Percentiles rank a stretch among this genome's conserved stretches.
Evolutionary conservation across 768 basidiomycete species (phyloP).

Genomic region (Suillus brevipes): DNA sequence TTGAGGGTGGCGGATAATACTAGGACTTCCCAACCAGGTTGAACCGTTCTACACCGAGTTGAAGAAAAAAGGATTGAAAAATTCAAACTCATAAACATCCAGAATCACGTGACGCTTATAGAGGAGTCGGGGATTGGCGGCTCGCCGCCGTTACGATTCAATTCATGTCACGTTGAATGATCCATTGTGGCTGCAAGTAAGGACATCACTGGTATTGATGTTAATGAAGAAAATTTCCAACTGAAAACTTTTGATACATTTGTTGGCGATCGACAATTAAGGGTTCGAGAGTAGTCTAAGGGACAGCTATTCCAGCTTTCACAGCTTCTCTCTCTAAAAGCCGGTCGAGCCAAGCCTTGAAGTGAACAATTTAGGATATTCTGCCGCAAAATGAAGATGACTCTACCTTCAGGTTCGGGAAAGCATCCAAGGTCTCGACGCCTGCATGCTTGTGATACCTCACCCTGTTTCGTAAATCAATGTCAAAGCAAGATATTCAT

Average conservation of each 20-base stretch:
- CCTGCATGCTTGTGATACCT: constrained; percentile 46
- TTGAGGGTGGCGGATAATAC: no score
- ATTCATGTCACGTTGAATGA: background rate
- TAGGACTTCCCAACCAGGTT: no score
- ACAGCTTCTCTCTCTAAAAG: constrained; percentile 24
- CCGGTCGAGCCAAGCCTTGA: constrained; percentile 33
- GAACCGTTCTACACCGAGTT: no score
- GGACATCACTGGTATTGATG: background rate
- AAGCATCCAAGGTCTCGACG: constrained; percentile 58
- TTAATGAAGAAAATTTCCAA: background rate
- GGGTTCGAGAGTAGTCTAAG: background rate
- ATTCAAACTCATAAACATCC: no score
- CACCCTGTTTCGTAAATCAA: constrained; percentile 46
- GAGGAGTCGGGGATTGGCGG: no score
- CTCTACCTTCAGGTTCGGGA: constrained; percentile 59
- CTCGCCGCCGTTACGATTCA: no score
- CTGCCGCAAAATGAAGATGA: background rate
- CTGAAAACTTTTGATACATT: background rate
- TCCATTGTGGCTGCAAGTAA: background rate
- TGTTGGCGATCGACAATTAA: background rate
- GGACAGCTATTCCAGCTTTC: constrained; percentile 24
- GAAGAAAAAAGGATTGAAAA: no score
- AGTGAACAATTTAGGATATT: background rate
- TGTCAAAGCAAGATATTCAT: background rate
- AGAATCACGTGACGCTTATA: no score